A percentile compares a stretch with the other conserved stretches of the same genome.
These are phyloP conservation scores for Aphanomyces cochlioides DNA, from an alignment of 352 stramenopile genomes.

Conservation along the genomic window DNA sequence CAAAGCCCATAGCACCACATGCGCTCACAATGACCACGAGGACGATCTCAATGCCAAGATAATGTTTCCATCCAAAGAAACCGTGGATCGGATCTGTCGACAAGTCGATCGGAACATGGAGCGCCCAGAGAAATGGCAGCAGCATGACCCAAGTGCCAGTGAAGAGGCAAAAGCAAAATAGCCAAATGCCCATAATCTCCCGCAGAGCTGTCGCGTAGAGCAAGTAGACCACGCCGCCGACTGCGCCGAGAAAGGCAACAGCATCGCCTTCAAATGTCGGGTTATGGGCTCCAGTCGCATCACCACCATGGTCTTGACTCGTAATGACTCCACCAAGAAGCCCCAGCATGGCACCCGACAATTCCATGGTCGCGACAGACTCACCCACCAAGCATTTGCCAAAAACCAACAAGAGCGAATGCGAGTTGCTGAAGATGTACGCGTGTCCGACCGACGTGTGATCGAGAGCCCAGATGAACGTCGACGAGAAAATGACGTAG, in stretches of 20 bases:
- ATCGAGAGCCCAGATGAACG: slow-evolving; percentile 49
- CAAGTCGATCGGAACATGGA: slow-evolving; percentile 22
- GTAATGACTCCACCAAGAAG: slow-evolving; percentile 46
- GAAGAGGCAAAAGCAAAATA: slow-evolving; percentile 47
- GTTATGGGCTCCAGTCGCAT: neutral
- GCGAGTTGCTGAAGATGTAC: slow-evolving; percentile 57
- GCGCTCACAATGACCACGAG: slow-evolving; percentile 48
- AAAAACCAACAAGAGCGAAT: slow-evolving; percentile 52
- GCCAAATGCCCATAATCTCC: slow-evolving; percentile 42
- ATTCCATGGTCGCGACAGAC: slow-evolving; percentile 37
- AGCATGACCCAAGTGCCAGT: slow-evolving; percentile 38
- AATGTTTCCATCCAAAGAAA: slow-evolving; percentile 48
- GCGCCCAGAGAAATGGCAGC: slow-evolving; percentile 36
- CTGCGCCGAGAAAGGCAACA: slow-evolving; percentile 59
- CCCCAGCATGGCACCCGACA: slow-evolving; percentile 41
- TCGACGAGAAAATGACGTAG: slow-evolving; percentile 48
- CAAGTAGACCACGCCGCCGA: slow-evolving; percentile 74
- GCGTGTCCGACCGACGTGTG: slow-evolving; percentile 52
- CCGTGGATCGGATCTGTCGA: slow-evolving; percentile 33
- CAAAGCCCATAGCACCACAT: slow-evolving; percentile 53
- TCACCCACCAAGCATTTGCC: slow-evolving; percentile 46
- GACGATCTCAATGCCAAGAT: slow-evolving; percentile 46
- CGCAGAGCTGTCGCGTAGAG: slow-evolving; percentile 72
- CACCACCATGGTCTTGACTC: slow-evolving; percentile 35
- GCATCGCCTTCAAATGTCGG: slow-evolving; percentile 45